A percentile compares a stretch with the other conserved stretches of the same genome.
Conservation (phyloP, 176 grass and related monocot species). For the Rhipidocladum racemiflorum region DNA sequence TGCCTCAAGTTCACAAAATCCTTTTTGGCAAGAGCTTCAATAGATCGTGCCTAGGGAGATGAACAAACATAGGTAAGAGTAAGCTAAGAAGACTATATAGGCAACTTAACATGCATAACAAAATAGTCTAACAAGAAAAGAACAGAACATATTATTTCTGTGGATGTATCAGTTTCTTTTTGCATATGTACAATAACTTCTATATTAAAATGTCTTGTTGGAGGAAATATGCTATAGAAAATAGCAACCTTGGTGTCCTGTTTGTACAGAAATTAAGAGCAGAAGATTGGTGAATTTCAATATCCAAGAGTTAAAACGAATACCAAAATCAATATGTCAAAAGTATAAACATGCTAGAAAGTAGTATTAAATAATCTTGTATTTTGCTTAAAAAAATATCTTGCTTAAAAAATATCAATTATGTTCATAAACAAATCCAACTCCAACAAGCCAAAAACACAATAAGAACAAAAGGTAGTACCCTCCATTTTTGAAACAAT, state of each 20-base stretch:
- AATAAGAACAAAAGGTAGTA: neutral
- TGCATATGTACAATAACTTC: neutral
- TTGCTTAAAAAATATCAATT: neutral
- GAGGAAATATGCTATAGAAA: neutral
- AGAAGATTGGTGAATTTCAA: neutral
- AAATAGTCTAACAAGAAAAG: constrained; percentile 1
- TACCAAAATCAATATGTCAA: neutral
- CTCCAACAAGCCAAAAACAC: neutral
- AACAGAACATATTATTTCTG: neutral
- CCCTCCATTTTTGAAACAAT: neutral
- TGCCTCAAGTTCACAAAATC: constrained; percentile 86
- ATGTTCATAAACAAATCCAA: neutral
- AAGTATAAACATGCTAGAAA: neutral
- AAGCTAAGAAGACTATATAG: neutral
- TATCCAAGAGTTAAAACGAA: neutral
- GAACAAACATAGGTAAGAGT: no score
- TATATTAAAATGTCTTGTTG: neutral
- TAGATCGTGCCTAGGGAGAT: constrained; percentile 59
- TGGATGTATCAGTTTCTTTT: neutral
- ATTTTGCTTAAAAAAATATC: neutral
- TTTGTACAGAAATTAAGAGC: neutral
- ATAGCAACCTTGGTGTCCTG: neutral
- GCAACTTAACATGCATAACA: neutral
- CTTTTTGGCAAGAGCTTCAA: constrained; percentile 81
- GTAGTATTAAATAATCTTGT: neutral